A percentile compares a stretch with the other conserved stretches of the same genome.
phyloP scores from a whole-genome alignment of 2,329 filamentous ascomycete species.

The Aspergillus versicolor region DNA sequence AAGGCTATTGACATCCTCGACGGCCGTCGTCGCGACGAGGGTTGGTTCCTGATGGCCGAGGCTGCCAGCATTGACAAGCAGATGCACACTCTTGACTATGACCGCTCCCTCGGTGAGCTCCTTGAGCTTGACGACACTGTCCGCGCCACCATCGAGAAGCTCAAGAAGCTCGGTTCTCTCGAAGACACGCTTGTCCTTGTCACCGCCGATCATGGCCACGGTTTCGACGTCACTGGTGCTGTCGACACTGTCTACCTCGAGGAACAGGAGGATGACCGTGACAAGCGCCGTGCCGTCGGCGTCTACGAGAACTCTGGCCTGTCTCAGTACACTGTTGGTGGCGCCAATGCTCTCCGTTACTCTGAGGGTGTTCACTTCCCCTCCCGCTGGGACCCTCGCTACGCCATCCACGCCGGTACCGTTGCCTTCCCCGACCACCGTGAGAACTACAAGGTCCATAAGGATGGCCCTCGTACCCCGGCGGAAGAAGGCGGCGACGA shows the following conservation, averaged over 20 bases:
- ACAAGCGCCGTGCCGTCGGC: conserved; percentile 74
- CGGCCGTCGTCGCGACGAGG: conserved; percentile 62
- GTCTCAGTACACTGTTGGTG: conserved; percentile 68
- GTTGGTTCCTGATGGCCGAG: conserved; percentile 87
- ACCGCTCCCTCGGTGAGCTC: conserved; percentile 79
- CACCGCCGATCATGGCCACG: conserved; percentile 85
- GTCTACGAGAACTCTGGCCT: conserved; percentile 71
- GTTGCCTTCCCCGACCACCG: conserved; percentile 71
- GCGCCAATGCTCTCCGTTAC: conserved; percentile 62
- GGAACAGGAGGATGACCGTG: conserved; percentile 63
- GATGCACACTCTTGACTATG: conserved; percentile 84
- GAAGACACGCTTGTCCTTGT: conserved; percentile 77
- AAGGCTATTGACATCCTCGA: conserved; percentile 82
- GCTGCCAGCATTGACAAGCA: conserved; percentile 85
- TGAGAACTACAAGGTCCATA: conserved; percentile 73
- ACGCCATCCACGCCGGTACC: conserved; percentile 73
- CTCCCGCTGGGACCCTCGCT: conserved; percentile 79
- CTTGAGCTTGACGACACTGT: conserved; percentile 84
- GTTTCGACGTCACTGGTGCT: conserved; percentile 81
- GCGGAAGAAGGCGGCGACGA: conserved; percentile 55
- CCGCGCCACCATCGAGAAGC: conserved; percentile 69
- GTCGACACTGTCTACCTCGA: conserved; percentile 77
- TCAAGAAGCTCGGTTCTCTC: conserved; percentile 64
- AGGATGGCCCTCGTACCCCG: conserved; percentile 62
- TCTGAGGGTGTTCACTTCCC: conserved; percentile 75